Base-by-base conservation (phyloP, 2,329 filamentous ascomycete genomes). In the Fusarium praegraminearum region DNA sequence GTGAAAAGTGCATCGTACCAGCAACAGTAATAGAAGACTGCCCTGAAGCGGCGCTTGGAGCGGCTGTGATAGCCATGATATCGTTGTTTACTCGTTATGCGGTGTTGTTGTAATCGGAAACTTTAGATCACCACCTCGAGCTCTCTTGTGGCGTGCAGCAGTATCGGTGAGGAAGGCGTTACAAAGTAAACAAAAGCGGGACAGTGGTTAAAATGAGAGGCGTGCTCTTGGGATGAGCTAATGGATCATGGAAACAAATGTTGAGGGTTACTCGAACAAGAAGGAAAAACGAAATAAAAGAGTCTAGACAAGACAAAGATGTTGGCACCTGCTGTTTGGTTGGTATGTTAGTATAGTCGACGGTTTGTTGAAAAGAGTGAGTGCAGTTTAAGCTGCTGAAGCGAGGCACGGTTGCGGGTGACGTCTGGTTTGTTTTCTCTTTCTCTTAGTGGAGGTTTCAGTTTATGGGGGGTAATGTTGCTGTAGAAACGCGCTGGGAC, bases 1-100 rank as follows among this genome's bases (percentile, higher is more conserved):
- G 10, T 1, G 41, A 53, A 20, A 49, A 32, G 30, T 20, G 28
- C 38, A 30, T 50, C 82, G 38, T 80, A 89, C 86, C 85, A 74
- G 86, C 83, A 75, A 89, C 87, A 50, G 82, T 84, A 76, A 89
- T 89, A 43, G 87, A 89, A 45, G 86, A 88, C 71, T 80, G 76
- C 30, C 78, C 79, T 40, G 77, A 56, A 33, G 46, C 51, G 28
- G 46, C 51, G 28, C 38, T 78, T 32, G 75, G 54, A 40, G 50
- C 54, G 5, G 26, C 77, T 33, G 76, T 59, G 32, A 54, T 47
- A 63, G 65, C 70, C 74, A 73, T 75, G 38, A 20, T 73, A n/a
- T 58, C 13, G 30, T 36, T 28, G 13, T 43, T 49, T 28, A 20
- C n/a, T 55, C 33, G 30, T 16, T n/a, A 13, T 22, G 2, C 1